Conservation (phyloP, 345 rosid species). For the Moricandia moricandioides region DNA sequence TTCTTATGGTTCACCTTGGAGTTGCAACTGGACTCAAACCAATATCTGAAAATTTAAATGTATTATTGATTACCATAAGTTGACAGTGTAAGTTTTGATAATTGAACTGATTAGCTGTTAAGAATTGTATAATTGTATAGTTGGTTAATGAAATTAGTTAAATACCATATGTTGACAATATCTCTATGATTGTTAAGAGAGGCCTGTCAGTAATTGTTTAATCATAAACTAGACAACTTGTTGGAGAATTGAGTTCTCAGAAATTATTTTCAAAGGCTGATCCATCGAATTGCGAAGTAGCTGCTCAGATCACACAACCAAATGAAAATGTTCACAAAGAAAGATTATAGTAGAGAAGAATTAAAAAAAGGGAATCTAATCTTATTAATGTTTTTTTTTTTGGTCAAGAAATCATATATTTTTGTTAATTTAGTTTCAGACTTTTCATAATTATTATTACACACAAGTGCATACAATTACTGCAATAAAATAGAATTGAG, state of each 20-base stretch:
- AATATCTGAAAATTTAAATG: neutral
- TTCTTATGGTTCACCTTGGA: neutral
- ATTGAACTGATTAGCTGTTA: neutral
- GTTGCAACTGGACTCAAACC: conserved; percentile 11
- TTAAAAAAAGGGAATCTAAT: neutral
- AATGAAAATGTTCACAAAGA: neutral
- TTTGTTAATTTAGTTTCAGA: neutral
- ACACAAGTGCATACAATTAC: neutral
- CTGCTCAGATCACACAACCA: neutral
- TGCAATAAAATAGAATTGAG: neutral
- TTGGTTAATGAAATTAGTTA: neutral
- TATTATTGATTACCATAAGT: neutral
- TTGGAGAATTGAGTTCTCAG: too few relatives aligned
- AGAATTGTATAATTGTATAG: neutral
- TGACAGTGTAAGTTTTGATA: conserved; percentile 2
- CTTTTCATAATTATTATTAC: neutral
- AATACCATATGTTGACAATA: neutral
- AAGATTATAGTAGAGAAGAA: neutral
- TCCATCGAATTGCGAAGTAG: neutral
- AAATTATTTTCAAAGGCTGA: neutral
- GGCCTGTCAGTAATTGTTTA: neutral
- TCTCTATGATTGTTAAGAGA: neutral
- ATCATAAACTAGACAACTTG: too few relatives aligned
- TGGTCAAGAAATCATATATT: neutral
- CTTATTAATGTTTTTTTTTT: neutral